Evolutionary conservation across 306 rosid genomes (phyloP), one percentile per base, ranked within the genome.

Genomic region (Styphnolobium japonicum): DNA sequence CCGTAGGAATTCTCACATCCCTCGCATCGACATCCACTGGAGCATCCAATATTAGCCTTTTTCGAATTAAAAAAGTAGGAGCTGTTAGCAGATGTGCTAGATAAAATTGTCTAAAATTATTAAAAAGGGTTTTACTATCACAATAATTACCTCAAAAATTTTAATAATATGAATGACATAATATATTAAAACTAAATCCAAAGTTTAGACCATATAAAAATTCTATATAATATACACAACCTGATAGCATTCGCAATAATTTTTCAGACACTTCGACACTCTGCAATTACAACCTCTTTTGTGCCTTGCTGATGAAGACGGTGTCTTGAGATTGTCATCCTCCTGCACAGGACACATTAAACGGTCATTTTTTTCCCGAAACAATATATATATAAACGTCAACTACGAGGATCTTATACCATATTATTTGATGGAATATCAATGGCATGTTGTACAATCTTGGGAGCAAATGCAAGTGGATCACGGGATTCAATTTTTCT

Each of bases 161-260:
- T n/a, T n/a, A n/a, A n/a, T n/a, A n/a, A n/a, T n/a, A n/a, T n/a
- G n/a, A n/a, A n/a, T n/a, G n/a, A n/a, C n/a, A n/a, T n/a, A n/a
- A n/a, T n/a, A n/a, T n/a, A n/a, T n/a, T n/a, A n/a, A n/a, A n/a
- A n/a, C n/a, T n/a, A n/a, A n/a, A 29, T 10, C 14, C 4, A 45
- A 34, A 2, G 36, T 62, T 45, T 6, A 40, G 36, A n/a, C 53
- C 70, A 48, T 36, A 62, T 39, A 4, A 7, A 31, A 23, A 57
- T 7, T 5, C 16, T n/a, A 37, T 19, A 42, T 52, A 43, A 55
- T 39, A 23, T 7, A 73, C 37, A 56, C 45, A 56, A 87, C 94
- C 91, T 86, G 90, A 74, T 70, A 90, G 71, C 94, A 90, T 86
- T 87, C 91, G 46, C 94, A 90, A 67, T 90, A 90, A 67, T 84